Percentiles rank a stretch among this genome's conserved stretches.
Evolutionary conservation across 768 basidiomycete species (phyloP).

Genomic region (Coprinellus aureogranulatus): DNA sequence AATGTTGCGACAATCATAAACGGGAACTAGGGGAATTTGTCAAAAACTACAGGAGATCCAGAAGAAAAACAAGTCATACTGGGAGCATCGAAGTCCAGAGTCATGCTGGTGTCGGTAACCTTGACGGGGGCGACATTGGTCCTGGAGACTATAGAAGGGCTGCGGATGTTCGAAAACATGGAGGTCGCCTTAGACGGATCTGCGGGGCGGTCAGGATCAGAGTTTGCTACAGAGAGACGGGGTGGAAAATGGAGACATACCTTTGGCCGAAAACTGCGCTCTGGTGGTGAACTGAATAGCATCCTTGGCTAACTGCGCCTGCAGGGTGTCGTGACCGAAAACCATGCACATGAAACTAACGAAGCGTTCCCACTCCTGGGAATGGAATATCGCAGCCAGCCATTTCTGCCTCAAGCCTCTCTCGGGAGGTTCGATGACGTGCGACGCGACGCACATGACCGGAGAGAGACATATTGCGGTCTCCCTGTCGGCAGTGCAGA

Average conservation of each 20-base stretch:
- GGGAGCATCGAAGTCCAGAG: too few relatives aligned
- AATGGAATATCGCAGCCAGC: constrained; percentile 4
- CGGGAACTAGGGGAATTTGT: background rate
- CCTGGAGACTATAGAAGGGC: background rate
- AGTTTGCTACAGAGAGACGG: background rate
- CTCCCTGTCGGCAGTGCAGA: background rate
- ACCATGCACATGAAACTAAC: constrained; percentile 6
- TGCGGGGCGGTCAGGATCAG: background rate
- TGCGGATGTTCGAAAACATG: background rate
- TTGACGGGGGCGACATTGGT: background rate
- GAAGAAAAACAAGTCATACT: background rate
- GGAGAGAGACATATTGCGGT: background rate
- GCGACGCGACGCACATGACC: background rate
- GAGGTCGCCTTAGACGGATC: background rate
- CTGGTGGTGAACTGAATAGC: constrained; percentile 1
- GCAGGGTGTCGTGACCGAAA: background rate
- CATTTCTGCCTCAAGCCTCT: background rate
- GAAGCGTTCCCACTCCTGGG: constrained; percentile 9
- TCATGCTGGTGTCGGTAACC: background rate
- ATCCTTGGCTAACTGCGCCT: constrained; percentile 1
- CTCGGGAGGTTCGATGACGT: background rate
- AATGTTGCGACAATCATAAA: background rate
- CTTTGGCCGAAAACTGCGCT: constrained; percentile 26
- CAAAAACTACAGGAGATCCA: background rate
- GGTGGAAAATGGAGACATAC: constrained; percentile 16